Conservation (phyloP, 768 basidiomycete species). For the Termitomyces sp. region DNA sequence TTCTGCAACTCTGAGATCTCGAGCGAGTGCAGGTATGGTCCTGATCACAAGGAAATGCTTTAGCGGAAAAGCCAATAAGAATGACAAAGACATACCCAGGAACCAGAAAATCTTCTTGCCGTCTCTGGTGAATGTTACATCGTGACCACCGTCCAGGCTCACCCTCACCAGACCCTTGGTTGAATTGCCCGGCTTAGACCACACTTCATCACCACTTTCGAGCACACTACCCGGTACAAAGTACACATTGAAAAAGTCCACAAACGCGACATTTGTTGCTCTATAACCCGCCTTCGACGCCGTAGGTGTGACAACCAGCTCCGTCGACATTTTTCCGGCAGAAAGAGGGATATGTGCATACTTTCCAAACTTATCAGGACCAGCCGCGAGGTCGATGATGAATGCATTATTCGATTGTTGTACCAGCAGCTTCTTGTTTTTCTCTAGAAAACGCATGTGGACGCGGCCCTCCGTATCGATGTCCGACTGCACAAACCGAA, state of each 20-base stretch:
- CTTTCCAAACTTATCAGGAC: slow-evolving; percentile 39
- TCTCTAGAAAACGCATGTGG: slow-evolving; percentile 52
- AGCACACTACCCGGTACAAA: slow-evolving; percentile 37
- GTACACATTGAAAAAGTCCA: slow-evolving; percentile 68
- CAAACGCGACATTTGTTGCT: slow-evolving; percentile 48
- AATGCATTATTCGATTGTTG: slow-evolving; percentile 49
- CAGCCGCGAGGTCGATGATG: slow-evolving; percentile 41
- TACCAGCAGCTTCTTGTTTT: slow-evolving; percentile 48
- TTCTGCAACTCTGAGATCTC: slow-evolving; percentile 44
- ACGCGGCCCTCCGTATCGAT: slow-evolving; percentile 37
- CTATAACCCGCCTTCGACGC: slow-evolving; percentile 13
- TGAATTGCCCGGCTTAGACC: slow-evolving; percentile 68
- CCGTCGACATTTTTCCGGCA: slow-evolving; percentile 49
- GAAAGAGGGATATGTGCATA: slow-evolving; percentile 44
- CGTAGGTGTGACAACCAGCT: slow-evolving; percentile 41
- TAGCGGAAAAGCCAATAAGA: neutral
- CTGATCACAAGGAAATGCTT: slow-evolving; percentile 22
- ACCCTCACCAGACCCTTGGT: slow-evolving; percentile 54
- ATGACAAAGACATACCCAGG: slow-evolving; percentile 40
- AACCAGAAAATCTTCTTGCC: slow-evolving; percentile 70
- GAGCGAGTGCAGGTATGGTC: slow-evolving; percentile 58
- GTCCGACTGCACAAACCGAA: slow-evolving; percentile 46
- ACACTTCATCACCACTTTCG: slow-evolving; percentile 40
- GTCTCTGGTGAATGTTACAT: slow-evolving; percentile 56
- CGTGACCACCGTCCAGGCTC: slow-evolving; percentile 72